Evolutionary conservation across 352 stramenopile species (phyloP).

Genomic region (Phytophthora capsici): DNA sequence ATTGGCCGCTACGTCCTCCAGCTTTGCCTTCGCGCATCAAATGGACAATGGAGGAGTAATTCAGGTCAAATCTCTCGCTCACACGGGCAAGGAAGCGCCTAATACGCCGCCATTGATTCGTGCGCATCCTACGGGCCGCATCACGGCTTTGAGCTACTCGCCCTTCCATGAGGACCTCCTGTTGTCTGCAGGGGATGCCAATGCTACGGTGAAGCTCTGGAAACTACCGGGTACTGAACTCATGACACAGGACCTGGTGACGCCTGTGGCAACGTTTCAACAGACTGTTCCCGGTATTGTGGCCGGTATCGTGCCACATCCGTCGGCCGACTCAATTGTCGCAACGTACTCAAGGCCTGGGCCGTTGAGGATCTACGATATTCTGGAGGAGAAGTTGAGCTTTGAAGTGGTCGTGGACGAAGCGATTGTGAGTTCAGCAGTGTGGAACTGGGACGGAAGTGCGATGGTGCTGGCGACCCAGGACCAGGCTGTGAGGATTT

Average conservation of each 20-base stretch:
- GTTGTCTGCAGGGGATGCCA: slow-evolving; percentile 62
- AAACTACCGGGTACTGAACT: slow-evolving; percentile 37
- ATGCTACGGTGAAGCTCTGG: slow-evolving; percentile 63
- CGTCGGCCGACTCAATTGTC: slow-evolving; percentile 54
- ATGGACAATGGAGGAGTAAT: slow-evolving; percentile 68
- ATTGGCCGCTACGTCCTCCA: slow-evolving; percentile 45
- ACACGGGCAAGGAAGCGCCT: slow-evolving; percentile 44
- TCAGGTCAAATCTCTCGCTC: slow-evolving; percentile 58
- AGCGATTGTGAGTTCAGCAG: slow-evolving; percentile 35
- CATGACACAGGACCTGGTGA: slow-evolving; percentile 42
- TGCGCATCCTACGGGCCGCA: slow-evolving; percentile 56
- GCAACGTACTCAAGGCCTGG: slow-evolving; percentile 48
- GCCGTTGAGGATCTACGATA: slow-evolving; percentile 54
- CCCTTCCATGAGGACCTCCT: slow-evolving; percentile 61
- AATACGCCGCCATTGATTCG: slow-evolving; percentile 56
- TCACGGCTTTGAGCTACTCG: slow-evolving; percentile 72
- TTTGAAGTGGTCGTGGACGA: slow-evolving; percentile 23
- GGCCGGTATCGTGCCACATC: slow-evolving; percentile 56
- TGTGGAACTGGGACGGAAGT: slow-evolving; percentile 82
- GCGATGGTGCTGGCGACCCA: slow-evolving; percentile 48
- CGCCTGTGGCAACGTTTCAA: slow-evolving; percentile 28
- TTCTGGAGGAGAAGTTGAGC: slow-evolving; percentile 37
- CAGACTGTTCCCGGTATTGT: slow-evolving; percentile 27
- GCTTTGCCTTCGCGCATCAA: slow-evolving; percentile 71
- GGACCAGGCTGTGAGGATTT: slow-evolving; percentile 53